Evolutionary conservation across 495 filamentous ascomycete species (phyloP).

Genomic region (Chaetomium cochliodes): DNA sequence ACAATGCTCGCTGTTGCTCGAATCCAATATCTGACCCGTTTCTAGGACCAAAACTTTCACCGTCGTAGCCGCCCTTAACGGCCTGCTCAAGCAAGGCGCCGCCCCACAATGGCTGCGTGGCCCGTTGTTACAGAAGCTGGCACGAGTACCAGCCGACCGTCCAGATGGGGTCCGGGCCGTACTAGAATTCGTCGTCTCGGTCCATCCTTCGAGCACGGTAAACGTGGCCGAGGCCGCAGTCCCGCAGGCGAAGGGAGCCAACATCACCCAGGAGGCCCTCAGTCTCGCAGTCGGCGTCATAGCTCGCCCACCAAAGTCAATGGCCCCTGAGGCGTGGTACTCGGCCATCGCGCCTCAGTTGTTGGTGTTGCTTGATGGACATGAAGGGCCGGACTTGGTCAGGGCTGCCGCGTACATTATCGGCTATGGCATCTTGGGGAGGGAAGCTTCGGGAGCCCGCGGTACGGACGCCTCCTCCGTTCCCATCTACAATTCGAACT

Average conservation of each 20-base stretch:
- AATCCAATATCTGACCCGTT: constrained; percentile 30
- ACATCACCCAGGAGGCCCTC: constrained; percentile 70
- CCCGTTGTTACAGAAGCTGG: constrained; percentile 56
- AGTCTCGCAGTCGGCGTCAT: constrained; percentile 64
- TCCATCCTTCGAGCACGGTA: constrained; percentile 51
- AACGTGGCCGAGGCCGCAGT: constrained; percentile 39
- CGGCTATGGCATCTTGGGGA: constrained; percentile 68
- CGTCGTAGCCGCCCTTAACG: constrained; percentile 48
- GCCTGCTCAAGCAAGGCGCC: constrained; percentile 46
- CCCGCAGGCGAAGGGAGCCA: constrained; percentile 54
- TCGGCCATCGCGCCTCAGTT: constrained; percentile 64
- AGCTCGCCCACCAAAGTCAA: constrained; percentile 58
- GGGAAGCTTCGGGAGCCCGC: constrained; percentile 64
- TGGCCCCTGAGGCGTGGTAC: constrained; percentile 61
- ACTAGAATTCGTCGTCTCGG: constrained; percentile 67
- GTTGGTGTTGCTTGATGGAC: constrained; percentile 63
- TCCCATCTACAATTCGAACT: background rate
- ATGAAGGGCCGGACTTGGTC: constrained; percentile 60
- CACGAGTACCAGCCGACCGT: constrained; percentile 60
- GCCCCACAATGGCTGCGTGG: constrained; percentile 51
- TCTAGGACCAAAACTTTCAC: constrained; percentile 45
- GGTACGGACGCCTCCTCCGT: constrained; percentile 41
- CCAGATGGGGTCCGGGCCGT: constrained; percentile 63
- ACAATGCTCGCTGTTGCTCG: background rate
- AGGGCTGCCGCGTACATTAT: constrained; percentile 70